A percentile compares a stretch with the other conserved stretches of the same genome.
Conservation (phyloP, 2,329 filamentous ascomycete genomes). For the Tolypocladium pustulatum region DNA sequence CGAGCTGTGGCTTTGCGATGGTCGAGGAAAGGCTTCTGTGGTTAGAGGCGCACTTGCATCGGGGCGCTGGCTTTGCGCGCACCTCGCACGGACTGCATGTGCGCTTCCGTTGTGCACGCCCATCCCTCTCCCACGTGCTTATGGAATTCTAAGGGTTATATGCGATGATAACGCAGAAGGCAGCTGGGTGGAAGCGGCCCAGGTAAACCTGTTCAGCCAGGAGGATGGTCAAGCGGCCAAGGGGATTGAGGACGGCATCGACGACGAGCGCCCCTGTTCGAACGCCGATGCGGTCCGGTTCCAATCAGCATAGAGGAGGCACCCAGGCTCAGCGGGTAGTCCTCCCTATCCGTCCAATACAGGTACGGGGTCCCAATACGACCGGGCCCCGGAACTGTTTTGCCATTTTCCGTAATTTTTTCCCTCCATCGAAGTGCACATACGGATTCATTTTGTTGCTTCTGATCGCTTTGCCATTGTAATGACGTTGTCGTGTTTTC, state of each 20-base stretch:
- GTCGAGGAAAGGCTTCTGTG: not conserved
- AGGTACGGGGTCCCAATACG: not conserved
- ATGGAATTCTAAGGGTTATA: not conserved
- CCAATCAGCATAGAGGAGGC: not conserved
- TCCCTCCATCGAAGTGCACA: not conserved
- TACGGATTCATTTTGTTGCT: not conserved
- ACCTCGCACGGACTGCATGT: not conserved
- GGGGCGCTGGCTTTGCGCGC: not conserved
- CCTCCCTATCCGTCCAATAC: not conserved
- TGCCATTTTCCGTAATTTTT: not conserved
- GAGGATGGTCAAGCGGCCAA: not conserved
- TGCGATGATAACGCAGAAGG: not conserved
- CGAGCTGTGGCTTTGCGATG: not conserved
- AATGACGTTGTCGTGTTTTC: not conserved
- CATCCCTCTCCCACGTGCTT: not conserved
- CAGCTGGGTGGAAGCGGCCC: not conserved
- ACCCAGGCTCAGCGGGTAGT: not conserved
- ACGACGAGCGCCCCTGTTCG: not conserved
- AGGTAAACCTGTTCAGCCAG: not conserved
- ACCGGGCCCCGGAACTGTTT: not conserved
- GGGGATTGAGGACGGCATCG: not conserved
- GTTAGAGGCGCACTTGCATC: not conserved
- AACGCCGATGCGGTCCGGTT: not conserved
- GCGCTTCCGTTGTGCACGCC: not conserved
- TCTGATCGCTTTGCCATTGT: not conserved